Conservation (phyloP, 2,329 filamentous ascomycete species). For the Trichophaea hybrida region DNA sequence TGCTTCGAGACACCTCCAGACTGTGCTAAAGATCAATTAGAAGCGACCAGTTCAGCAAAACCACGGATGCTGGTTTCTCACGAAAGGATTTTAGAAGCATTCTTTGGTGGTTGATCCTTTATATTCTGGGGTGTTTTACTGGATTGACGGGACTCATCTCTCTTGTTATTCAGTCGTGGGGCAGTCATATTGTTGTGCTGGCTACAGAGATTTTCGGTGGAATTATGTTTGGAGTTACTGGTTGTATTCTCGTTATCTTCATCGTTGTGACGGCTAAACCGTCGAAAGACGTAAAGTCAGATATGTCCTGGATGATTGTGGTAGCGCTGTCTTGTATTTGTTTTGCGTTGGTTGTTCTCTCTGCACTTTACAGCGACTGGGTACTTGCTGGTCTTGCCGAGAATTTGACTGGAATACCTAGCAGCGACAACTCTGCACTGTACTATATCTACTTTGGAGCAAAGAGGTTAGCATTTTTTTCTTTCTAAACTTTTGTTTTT, state of each 20-base stretch:
- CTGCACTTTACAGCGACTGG: constrained; percentile 1
- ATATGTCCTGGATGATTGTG: no score
- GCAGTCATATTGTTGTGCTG: no score
- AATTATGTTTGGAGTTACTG: no score
- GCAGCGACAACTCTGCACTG: neutral
- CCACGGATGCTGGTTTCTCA: neutral
- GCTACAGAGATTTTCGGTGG: no score
- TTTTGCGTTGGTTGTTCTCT: neutral
- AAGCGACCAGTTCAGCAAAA: no score
- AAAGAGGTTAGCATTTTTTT: constrained; percentile 2
- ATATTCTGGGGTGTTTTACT: neutral
- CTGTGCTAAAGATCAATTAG: no score
- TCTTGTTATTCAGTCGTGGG: neutral
- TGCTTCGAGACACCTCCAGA: no score
- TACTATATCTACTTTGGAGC: neutral
- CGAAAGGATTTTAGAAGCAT: neutral
- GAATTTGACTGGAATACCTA: neutral
- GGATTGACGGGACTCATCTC: neutral
- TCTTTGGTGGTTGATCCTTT: neutral
- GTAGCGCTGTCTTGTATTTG: no score
- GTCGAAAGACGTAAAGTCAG: no score
- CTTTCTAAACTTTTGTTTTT: no score
- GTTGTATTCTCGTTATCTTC: no score
- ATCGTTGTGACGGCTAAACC: no score
- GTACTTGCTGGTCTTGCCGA: constrained; percentile 1